Evolutionary conservation across 257 asterid species (phyloP).

Genomic region (Fraxinus excelsior): DNA sequence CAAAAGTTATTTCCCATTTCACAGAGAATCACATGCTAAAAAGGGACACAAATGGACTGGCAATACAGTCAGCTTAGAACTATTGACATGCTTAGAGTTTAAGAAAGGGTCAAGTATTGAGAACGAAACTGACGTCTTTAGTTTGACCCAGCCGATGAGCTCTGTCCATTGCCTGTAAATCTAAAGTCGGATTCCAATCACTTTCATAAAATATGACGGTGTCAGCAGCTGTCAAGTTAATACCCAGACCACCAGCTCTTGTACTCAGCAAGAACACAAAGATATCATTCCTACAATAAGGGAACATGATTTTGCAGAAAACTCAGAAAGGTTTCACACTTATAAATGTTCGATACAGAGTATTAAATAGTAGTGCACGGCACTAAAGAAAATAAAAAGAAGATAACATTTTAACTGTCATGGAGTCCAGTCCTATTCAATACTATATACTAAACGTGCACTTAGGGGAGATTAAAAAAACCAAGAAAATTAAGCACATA

Average conservation of each 20-base stretch:
- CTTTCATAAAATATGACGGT: conserved; percentile 97
- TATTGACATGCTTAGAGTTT: conserved; percentile 5
- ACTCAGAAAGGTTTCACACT: conserved; percentile 12
- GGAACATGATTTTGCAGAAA: conserved; percentile 15
- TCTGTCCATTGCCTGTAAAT: conserved; percentile 97
- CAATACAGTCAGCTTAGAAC: not conserved
- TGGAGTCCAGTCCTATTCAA: not conserved
- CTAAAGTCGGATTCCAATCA: conserved; percentile 99
- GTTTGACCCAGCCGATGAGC: conserved; percentile 99
- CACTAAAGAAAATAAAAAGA: not conserved
- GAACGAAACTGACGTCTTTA: conserved; percentile 62
- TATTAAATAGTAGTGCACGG: not conserved
- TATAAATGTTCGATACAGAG: not conserved
- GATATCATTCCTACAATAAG: conserved; percentile 64
- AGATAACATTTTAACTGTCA: not conserved
- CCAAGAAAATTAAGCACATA: conserved; percentile 31
- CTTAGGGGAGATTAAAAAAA: not conserved
- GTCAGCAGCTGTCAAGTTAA: conserved; percentile 96
- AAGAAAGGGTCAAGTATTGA: conserved; percentile 16
- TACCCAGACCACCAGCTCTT: conserved; percentile 98
- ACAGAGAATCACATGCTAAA: not conserved
- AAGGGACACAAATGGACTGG: not conserved
- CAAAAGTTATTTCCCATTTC: not conserved
- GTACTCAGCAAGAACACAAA: conserved; percentile 97
- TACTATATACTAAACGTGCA: not conserved